These are phyloP conservation scores for Solanum hybrid DNA, from an alignment of 305 asterid genomes.

Conservation along the genomic window DNA sequence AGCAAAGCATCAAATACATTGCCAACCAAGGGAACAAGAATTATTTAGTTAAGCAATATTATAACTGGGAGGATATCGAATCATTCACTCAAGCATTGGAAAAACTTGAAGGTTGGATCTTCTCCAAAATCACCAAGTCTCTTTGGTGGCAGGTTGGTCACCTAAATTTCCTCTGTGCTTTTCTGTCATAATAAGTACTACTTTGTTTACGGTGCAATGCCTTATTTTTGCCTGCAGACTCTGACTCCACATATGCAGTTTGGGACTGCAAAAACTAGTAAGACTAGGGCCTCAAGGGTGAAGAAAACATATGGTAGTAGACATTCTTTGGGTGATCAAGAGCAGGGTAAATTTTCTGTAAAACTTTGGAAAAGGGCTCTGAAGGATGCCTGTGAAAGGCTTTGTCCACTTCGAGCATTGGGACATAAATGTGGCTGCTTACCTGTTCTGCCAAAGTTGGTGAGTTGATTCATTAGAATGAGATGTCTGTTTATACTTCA, in stretches of 20 bases:
- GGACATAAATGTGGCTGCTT: conserved; percentile 89
- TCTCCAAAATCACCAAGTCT: conserved; percentile 67
- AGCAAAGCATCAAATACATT: conserved; percentile 4
- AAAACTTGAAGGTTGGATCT: conserved; percentile 82
- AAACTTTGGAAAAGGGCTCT: conserved; percentile 92
- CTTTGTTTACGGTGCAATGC: not conserved
- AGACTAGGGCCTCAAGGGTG: conserved; percentile 22
- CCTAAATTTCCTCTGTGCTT: not conserved
- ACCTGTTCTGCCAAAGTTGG: conserved; percentile 58
- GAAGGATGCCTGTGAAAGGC: conserved; percentile 73
- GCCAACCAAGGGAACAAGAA: conserved; percentile 16
- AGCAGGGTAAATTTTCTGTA: conserved; percentile 54
- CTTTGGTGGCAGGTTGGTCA: conserved; percentile 92
- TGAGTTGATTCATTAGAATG: conserved; percentile 17
- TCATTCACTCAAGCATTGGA: conserved; percentile 67
- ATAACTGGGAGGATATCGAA: conserved; percentile 66
- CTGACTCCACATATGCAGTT: conserved; percentile 82
- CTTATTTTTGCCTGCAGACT: conserved; percentile 32
- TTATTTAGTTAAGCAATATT: conserved; percentile 34
- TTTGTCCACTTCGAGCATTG: conserved; percentile 74
- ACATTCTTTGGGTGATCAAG: conserved; percentile 43
- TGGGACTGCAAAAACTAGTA: conserved; percentile 29
- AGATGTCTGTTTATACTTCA: not conserved
- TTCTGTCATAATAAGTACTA: not conserved
- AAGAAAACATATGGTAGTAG: conserved; percentile 37